Base-by-base conservation (phyloP, 768 basidiomycete species). In the Bullera alba region DNA sequence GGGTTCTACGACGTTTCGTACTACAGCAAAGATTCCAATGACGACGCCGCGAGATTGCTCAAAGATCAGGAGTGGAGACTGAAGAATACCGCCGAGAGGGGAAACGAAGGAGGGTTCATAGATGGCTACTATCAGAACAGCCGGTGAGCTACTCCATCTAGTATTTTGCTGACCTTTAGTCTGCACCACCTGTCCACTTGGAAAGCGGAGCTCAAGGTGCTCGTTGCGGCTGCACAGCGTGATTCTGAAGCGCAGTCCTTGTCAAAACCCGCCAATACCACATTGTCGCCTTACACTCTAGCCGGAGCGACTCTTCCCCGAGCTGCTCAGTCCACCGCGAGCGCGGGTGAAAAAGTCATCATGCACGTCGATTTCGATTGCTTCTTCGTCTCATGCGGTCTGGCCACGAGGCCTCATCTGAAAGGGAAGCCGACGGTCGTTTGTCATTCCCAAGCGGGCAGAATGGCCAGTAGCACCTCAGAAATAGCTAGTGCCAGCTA, bases 401-500 rank as follows among this genome's bases (percentile, higher is more conserved):
- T 92, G 44, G 77, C 87, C 2, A 81, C 78, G 50, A 77, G 90
- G 1, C 87, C 89, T 0, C 80, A 93, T 52, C 73, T 95, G 38
- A 81, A 80, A 46, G 90, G 91, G 1, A 88, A 86, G 67, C 88
- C 95, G 0, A 83, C 85, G 7, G 91, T 93, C 0, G 95, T 99
- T 0, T 99, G 95, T 64, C 95, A 99, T 73, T 89, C 91, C 6
- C 87, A 89, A 63, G 84, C 84, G 0, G 74, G 68, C 2, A 82
- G 83, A 56, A 86, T 83, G 2, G 79, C 82, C 8, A 89, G 86
- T 48, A 96, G 92, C 28, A 93, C 89, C 58, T 67, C 65, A 1
- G 93, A 96, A 71, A 86, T 99, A 54, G 91, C 95, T 0, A 89
- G 87, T 61, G 81, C 87, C 8, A 92, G 88, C 66, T 99, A 99